Percentiles rank a stretch among this genome's conserved stretches.
These are phyloP conservation scores for Phaeodactylum tricornutum DNA, from an alignment of 108 stramenopile genomes.

Conservation along the genomic window DNA sequence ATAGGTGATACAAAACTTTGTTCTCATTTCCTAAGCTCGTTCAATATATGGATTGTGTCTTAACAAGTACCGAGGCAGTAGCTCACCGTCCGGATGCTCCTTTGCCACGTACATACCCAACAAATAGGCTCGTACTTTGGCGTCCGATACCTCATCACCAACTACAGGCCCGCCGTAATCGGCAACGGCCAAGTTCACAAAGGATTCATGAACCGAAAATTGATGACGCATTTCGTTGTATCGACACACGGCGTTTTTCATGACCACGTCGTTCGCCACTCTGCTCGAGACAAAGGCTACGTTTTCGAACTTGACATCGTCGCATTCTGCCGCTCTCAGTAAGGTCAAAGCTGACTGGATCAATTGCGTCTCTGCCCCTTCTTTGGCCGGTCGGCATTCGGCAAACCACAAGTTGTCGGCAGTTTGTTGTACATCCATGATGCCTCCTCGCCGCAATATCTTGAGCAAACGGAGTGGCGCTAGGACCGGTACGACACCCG, in stretches of 20 bases:
- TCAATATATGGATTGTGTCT: constrained; percentile 2
- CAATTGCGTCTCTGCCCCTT: constrained; percentile 20
- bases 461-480: constrained; percentile 46
- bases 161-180: constrained; percentile 4
- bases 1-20: too few relatives aligned
- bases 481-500: constrained; percentile 36
- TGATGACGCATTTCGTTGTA: constrained; percentile 21
- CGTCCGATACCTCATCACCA: constrained; percentile 4
- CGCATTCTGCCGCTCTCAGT: constrained; percentile 37
- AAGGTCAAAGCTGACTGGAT: constrained; percentile 30
- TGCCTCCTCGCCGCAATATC: constrained; percentile 57
- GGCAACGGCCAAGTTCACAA: constrained; percentile 14
- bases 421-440: constrained; percentile 34
- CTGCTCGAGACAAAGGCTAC: constrained; percentile 21
- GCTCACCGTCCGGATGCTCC: constrained; percentile 54
- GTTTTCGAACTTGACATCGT: constrained; percentile 33
- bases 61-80: constrained; percentile 28
- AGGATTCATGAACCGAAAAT: constrained; percentile 30
- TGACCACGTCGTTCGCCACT: constrained; percentile 7
- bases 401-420: constrained; percentile 35
- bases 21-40: background rate
- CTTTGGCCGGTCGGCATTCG: constrained; percentile 22
- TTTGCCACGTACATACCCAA: constrained; percentile 59
- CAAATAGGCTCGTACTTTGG: constrained; percentile 29
- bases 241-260: constrained; percentile 32